Evolutionary conservation across 2,329 filamentous ascomycete species (phyloP).

Genomic region (Ophioceras dolichostomum): DNA sequence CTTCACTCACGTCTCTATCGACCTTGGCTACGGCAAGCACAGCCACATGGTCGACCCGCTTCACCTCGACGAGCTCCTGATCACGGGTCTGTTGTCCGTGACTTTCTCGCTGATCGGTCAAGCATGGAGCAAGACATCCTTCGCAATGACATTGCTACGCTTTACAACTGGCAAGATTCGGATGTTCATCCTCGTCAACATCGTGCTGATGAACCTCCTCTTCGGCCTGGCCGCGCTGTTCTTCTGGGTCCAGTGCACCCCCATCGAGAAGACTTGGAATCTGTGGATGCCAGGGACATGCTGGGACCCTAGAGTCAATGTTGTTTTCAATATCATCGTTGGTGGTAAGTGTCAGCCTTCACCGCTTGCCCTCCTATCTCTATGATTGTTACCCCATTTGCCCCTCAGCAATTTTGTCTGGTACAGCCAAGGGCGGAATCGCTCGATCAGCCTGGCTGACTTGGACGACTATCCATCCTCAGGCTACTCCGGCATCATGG

Average conservation of each 20-base stretch:
- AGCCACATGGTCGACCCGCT: constrained; percentile 6
- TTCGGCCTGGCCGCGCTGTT: constrained; percentile 7
- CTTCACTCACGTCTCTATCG: neutral
- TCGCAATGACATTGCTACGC: constrained; percentile 21
- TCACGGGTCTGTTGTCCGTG: constrained; percentile 8
- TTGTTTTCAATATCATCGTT: constrained; percentile 12
- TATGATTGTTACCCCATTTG: no score
- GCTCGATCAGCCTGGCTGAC: neutral
- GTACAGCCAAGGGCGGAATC: no score
- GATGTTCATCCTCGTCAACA: neutral
- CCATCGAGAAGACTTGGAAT: constrained; percentile 13
- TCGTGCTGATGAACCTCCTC: neutral
- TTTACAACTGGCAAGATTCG: constrained; percentile 14
- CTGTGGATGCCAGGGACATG: constrained; percentile 10
- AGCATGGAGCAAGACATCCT: constrained; percentile 23
- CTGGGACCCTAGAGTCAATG: constrained; percentile 7
- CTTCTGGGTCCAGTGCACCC: constrained; percentile 13
- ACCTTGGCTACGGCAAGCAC: constrained; percentile 8
- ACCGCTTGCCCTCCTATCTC: neutral
- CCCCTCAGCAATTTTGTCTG: no score
- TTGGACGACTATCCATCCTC: neutral
- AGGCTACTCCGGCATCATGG: constrained; percentile 16
- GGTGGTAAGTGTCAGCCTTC: no score
- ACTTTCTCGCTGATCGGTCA: constrained; percentile 18
- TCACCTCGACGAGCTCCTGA: constrained; percentile 1